Conservation (phyloP, 208 protist species). For the Leishmania turanica region DNA sequence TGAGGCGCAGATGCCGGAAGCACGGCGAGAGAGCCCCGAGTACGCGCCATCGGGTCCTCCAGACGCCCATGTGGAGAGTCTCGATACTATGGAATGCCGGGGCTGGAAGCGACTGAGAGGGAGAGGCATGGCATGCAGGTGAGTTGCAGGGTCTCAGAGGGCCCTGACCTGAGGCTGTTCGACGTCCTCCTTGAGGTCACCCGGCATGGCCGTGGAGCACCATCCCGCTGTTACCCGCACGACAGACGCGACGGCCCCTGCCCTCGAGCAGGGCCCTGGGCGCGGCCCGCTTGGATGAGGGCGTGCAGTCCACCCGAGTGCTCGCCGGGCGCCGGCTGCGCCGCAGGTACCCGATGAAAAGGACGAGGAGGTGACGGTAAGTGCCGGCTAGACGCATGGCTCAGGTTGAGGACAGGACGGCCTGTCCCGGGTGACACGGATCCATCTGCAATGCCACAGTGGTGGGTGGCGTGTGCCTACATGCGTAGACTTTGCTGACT, state of each 20-base stretch:
- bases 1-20: background rate
- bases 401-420: background rate
- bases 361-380: background rate
- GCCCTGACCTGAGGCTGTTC: background rate
- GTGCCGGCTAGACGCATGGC: background rate
- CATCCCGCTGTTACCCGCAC: background rate
- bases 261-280: background rate
- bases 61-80: background rate
- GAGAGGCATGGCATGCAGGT: background rate
- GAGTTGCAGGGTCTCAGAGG: background rate
- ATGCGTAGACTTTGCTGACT: background rate
- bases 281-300: background rate
- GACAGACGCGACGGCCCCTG: background rate
- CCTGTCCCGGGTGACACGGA: background rate
- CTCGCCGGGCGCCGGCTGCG: background rate
- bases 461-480: background rate
- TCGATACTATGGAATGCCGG: background rate
- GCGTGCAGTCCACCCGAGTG: background rate
- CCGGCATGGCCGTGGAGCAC: background rate
- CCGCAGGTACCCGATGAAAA: background rate
- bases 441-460: background rate
- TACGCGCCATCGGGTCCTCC: background rate
- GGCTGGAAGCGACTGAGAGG: background rate
- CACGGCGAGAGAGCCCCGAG: background rate
- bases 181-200: background rate